These are phyloP conservation scores for Magnaporthiopsis incrustans DNA, from an alignment of 2,329 filamentous ascomycete genomes.

Conservation along the genomic window DNA sequence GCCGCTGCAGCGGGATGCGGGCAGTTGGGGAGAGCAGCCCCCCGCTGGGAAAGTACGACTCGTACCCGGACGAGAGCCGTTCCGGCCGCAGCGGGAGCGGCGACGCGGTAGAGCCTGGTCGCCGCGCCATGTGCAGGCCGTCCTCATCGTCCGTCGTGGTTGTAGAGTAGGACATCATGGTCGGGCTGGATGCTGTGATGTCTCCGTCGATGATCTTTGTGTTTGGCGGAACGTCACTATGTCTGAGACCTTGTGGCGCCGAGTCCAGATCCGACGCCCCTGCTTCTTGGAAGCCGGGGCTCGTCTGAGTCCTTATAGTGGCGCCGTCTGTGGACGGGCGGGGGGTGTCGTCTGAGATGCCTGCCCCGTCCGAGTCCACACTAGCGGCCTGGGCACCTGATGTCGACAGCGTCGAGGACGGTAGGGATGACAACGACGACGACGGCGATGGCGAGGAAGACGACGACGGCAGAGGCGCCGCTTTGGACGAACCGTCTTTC, in stretches of 20 bases:
- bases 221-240: conserved; percentile 7
- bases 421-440: neutral
- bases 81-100: conserved; percentile 12
- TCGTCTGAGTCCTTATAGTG: conserved; percentile 15
- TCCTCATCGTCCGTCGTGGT: conserved; percentile 86
- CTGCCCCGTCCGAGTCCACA: conserved; percentile 32
- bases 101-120: neutral
- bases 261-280: too few relatives aligned
- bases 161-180: conserved; percentile 55
- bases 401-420: neutral
- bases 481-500: neutral
- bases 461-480: neutral
- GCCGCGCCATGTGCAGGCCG: conserved; percentile 50
- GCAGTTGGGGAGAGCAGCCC: conserved; percentile 18
- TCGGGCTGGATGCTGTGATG: conserved; percentile 38
- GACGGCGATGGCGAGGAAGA: neutral
- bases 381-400: neutral
- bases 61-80: conserved; percentile 45
- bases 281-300: neutral
- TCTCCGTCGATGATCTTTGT: neutral
- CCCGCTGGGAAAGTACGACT: conserved; percentile 47
- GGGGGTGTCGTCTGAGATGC: conserved; percentile 37
- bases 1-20: conserved; percentile 32
- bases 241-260: conserved; percentile 6
- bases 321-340: conserved; percentile 39